Percentiles rank a stretch among this genome's conserved stretches.
Evolutionary conservation across 2,329 filamentous ascomycete genomes (phyloP).

Genomic region (Daldinia sp.): DNA sequence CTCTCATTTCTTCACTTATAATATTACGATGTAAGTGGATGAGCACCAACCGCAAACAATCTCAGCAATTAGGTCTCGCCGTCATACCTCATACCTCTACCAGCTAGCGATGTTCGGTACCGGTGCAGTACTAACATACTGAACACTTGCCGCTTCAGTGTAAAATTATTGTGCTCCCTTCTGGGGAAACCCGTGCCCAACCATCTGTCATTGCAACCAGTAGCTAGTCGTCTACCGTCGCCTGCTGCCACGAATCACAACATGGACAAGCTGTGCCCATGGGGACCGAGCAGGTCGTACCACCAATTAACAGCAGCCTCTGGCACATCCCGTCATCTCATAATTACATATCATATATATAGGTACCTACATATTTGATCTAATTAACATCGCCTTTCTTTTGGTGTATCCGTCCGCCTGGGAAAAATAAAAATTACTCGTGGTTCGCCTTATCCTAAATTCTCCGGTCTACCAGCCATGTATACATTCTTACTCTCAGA

Average conservation of each 20-base stretch:
- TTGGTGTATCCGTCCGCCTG: slow-evolving; percentile 45
- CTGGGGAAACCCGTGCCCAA: slow-evolving; percentile 33
- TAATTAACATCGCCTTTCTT: slow-evolving; percentile 20
- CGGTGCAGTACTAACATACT: slow-evolving; percentile 33
- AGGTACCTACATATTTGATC: slow-evolving; percentile 23
- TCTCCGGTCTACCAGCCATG: slow-evolving; percentile 26
- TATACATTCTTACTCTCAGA: slow-evolving; percentile 10
- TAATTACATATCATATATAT: slow-evolving; percentile 20
- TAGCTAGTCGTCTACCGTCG: slow-evolving; percentile 28
- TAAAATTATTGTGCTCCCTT: slow-evolving; percentile 38
- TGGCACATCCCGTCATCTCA: slow-evolving; percentile 26
- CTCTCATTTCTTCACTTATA: slow-evolving; percentile 7
- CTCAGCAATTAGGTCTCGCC: slow-evolving; percentile 11
- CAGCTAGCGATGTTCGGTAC: slow-evolving; percentile 26
- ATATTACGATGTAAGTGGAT: background rate
- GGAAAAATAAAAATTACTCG: slow-evolving; percentile 14
- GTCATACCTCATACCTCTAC: slow-evolving; percentile 9
- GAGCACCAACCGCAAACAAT: slow-evolving; percentile 6
- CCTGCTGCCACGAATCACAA: slow-evolving; percentile 43
- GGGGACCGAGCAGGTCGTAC: slow-evolving; percentile 44
- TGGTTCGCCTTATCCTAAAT: slow-evolving; percentile 27
- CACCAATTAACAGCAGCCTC: slow-evolving; percentile 32
- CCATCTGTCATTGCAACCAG: slow-evolving; percentile 35
- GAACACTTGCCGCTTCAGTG: slow-evolving; percentile 43
- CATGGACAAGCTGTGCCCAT: slow-evolving; percentile 37